Base-by-base conservation (phyloP, 306 rosid genomes). In the Styphnolobium japonicum region DNA sequence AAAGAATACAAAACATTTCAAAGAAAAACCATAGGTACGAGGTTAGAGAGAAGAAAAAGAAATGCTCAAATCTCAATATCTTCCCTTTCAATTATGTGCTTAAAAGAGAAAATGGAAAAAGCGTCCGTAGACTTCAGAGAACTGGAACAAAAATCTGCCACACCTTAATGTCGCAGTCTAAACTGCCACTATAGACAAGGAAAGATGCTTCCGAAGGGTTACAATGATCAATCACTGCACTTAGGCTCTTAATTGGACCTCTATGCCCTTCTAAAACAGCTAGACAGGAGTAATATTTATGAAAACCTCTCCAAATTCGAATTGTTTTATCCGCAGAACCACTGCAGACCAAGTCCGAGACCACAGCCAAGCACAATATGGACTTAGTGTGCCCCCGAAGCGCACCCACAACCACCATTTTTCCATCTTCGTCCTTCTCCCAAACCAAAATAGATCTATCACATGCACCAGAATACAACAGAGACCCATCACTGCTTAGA, bases 241-340 rank as follows among this genome's bases (percentile, higher is more conserved):
- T 87, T 63, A 95, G 63, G 66, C 92, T 83, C 88, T 95, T 95
- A 42, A 95, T 86, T 0, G 98, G 94, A 5, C 92, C 91, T 15
- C 10, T 82, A 70, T 95, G 98, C 55, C 98, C 98, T 89, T 88
- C 92, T 72, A 95, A 76, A 56, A 91, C 89, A 5, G 80, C 92
- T 75, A 95, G 78, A 67, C 98, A 95, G 0, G 56, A 78, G 66
- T 89, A 92, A 14, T 78, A 88, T 75, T 52, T 85, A 6, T 77
- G 73, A 10, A 71, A n/a, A 4, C 90, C 89, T 78, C 89, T 92
- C 98, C 98, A 95, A 64, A 95, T 85, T 22, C 98, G 84, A 3
- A 92, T 60, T 0, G 89, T 91, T 78, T 83, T 89, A 66, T 95
- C 98, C 15, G 94, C 97, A 0, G 98, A 94, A 51, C 98, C 98